Evolutionary conservation across 2,329 filamentous ascomycete genomes (phyloP), one percentile per base, ranked within the genome.

Genomic region (Beauveria bassiana): DNA sequence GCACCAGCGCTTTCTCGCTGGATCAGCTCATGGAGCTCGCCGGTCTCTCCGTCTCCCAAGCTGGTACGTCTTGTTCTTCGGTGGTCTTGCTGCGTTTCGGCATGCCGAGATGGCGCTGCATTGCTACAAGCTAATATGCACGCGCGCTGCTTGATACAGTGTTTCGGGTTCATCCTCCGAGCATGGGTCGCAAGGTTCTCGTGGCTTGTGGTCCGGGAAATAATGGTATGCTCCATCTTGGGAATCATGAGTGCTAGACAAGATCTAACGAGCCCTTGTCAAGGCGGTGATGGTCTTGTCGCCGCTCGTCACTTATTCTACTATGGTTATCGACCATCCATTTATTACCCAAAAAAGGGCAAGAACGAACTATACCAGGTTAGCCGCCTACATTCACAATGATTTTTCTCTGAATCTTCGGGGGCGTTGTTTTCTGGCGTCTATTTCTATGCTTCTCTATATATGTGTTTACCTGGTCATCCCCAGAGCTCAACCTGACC

Each of bases 21-120:
- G 95, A 98, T 71, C 95, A 99, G 75, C 80, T 99, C 54, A 98
- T 99, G 95, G 95, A 98, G 72, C 79, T 99, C 8, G 95, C 95
- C 49, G 95, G 95, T 0, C 81, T 99, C 0, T 93, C 92, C 1
- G 92, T 98, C 28, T 93, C 93, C 14, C 92, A 98, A 79, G 92
- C 89, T 56, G 86, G 91, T 93, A 71, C 62, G 79, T 65, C 5
- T 20, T 38, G 1, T 38, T 14, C 10, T 14, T 38, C 12, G 0
- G 12, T 34, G 34, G 12, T 38, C 12, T 14, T 42, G 8, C 22
- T 31, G 26, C 22, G 31, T 28, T 0, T 53, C 12, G 3, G 50
- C 34, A 18, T 8, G 3, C 34, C 16, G 20, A 18, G 16, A 6
- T n/a, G 18, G 26, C 12, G 20, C 4, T 38, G 34, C 18, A 14